Conservation (phyloP, 2,329 filamentous ascomycete genomes). For the Teratosphaeriaceae sp. region DNA sequence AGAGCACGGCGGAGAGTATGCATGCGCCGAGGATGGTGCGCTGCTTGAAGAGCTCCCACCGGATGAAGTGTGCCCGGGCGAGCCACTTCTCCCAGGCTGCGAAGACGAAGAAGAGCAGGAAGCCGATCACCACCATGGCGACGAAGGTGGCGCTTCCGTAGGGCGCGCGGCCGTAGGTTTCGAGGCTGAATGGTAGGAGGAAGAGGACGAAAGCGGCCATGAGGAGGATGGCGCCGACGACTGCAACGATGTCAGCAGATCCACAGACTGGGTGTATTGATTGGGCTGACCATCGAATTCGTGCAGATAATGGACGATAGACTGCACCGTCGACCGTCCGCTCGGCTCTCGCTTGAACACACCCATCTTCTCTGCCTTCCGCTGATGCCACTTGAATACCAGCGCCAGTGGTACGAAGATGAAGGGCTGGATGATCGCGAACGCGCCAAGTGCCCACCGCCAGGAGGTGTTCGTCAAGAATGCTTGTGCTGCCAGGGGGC, state of each 20-base stretch:
- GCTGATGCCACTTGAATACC: slow-evolving; percentile 24
- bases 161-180: slow-evolving; percentile 23
- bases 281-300: slow-evolving; percentile 24
- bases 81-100: slow-evolving; percentile 52
- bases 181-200: slow-evolving; percentile 63
- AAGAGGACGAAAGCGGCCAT: slow-evolving; percentile 54
- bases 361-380: slow-evolving; percentile 25
- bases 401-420: slow-evolving; percentile 21
- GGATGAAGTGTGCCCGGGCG: slow-evolving; percentile 52
- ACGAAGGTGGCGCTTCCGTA: slow-evolving; percentile 36
- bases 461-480: slow-evolving; percentile 20
- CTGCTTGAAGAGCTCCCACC: slow-evolving; percentile 44
- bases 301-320: slow-evolving; percentile 21
- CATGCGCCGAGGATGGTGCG: slow-evolving; percentile 46
- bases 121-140: slow-evolving; percentile 29
- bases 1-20: slow-evolving; percentile 33
- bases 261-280: not conserved
- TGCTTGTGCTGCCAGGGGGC: slow-evolving; percentile 20
- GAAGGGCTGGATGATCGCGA: slow-evolving; percentile 26
- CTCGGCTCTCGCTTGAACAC: slow-evolving; percentile 10
- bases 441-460: slow-evolving; percentile 28
- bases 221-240: slow-evolving; percentile 24
- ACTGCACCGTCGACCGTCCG: slow-evolving; percentile 18
- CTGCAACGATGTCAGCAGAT: slow-evolving; percentile 8
- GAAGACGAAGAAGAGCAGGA: slow-evolving; percentile 36